Evolutionary conservation across 345 rosid genomes (phyloP).

Genomic region (Bretschneidera sinensis): DNA sequence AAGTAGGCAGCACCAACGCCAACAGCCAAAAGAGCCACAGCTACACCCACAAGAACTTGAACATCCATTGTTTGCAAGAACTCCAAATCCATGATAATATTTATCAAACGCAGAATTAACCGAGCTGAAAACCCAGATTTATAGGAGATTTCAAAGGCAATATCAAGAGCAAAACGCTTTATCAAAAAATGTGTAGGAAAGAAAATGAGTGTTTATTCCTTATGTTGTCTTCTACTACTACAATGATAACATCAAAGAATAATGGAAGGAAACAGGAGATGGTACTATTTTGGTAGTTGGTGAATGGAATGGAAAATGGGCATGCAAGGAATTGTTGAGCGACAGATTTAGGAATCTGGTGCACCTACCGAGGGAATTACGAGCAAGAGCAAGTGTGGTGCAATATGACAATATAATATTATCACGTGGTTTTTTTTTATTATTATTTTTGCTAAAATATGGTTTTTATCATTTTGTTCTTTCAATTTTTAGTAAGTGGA

Average conservation of each 20-base stretch:
- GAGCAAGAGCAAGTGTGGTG: background rate
- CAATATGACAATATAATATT: background rate
- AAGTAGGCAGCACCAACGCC: conserved; percentile 53
- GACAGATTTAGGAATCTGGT: background rate
- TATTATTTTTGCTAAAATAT: background rate
- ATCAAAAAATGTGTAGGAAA: conserved; percentile 1
- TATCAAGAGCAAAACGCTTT: background rate
- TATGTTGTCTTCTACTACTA: too few species aligned
- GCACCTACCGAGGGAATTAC: conserved; percentile 5
- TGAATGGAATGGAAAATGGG: background rate
- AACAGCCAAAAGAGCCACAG: conserved; percentile 67
- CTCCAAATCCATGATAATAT: conserved; percentile 46
- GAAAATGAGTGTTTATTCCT: too few species aligned
- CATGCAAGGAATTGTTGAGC: too few species aligned
- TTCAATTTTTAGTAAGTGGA: too few species aligned
- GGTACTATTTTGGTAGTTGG: background rate
- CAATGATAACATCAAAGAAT: too few species aligned
- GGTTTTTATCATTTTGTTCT: too few species aligned
- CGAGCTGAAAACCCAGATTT: conserved; percentile 6
- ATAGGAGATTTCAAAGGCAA: background rate
- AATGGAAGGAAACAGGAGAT: background rate
- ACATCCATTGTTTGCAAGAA: conserved; percentile 56
- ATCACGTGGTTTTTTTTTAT: background rate
- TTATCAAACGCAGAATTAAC: background rate
- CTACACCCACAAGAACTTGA: conserved; percentile 68